Base-by-base conservation (phyloP, 805 yeast genomes). In the Yamadazyma laniorum region DNA sequence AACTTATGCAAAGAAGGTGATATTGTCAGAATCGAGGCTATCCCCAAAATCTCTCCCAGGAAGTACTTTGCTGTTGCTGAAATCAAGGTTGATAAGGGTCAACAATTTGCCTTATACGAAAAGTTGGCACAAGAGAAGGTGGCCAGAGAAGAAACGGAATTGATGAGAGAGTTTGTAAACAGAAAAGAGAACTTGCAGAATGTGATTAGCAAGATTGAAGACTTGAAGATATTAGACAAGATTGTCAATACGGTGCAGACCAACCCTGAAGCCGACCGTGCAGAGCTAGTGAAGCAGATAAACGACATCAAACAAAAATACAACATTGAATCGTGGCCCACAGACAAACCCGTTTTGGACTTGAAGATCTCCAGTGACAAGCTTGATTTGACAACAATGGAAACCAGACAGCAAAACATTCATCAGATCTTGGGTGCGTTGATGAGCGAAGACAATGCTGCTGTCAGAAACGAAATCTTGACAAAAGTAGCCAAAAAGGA, bases 1-100 rank as follows among this genome's bases (percentile, higher is more conserved):
- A 82, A 86, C 55, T 74, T 88, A 36, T 86, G 96, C 51, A 82
- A 89, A 57, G 96, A 89, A 59, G 99, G 99, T 31, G 99, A 91
- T 67, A 70, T 91, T 45, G 98, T 93, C 12, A 79, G 98, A 62
- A 87, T 91, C 41, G 95, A 91, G 62, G 77, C 87, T 25, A 83
- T 89, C 25, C 82, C 96, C 47, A 95, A 95, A 29, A 63, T 89
- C 29, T 82, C 95, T 13, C 77, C 90, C 13, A 72, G 82, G 43
- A 91, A 91, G 63, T 78, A 75, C 44, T 91, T 91, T 67, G 89
- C 97, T 7, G 80, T 91, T 42, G 96, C 97, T 2, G 97, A 91
- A 57, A 86, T 91, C 58, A 78, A 87, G 65, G 80, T 75, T 58
- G 83, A 86, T 55, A 80, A 85, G 63, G 98, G 97, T 75, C 90